Base-by-base conservation (phyloP, 2,329 filamentous ascomycete genomes). In the Phialemoniopsis sp. region DNA sequence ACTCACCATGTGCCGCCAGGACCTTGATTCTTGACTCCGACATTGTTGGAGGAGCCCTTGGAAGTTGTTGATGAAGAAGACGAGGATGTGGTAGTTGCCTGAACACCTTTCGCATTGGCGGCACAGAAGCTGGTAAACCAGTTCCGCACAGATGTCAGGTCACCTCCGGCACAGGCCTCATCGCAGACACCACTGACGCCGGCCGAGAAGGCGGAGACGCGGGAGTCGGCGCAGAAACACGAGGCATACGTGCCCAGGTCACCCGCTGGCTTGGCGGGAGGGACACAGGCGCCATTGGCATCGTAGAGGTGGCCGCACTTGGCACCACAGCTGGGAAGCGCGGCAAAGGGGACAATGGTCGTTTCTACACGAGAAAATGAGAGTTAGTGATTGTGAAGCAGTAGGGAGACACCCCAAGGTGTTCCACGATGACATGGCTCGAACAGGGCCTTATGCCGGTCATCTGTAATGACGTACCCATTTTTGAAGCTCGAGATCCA, bases 71-170 rank as follows among this genome's bases (percentile, higher is more conserved):
- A 36, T 29, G 59, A 51, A 4, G 57, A 44, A 12, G 57, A 52
- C 5, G 56, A 46, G 13, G 54, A 38, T 10, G 59, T 42, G 29
- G 56, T 49, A 12, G 59, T 55, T 26, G 21, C 21, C 10, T 26
- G 21, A 1, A 55, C 52, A 34, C 57, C 63, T 13, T 60, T 58
- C n/a, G 63, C 65, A 8, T 72, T 70, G 29, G 57, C 59, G 56
- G 59, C 59, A 59, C 88, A 93, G 48, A 83, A 80, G 43, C 66
- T 69, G 29, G 72, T 73, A 57, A 83, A 93, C 88, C 88, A 94
- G 39, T 60, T 67, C 48, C 78, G 78, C 48, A 93, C 76, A 40
- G 73, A 73, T 13, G 61, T 53, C 34, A 82, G 63, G 3, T 68
- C 58, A 10, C 60, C 64, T 4, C 67, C 58, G 8, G 61, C 64